Evolutionary conservation across 345 rosid genomes (phyloP).

Genomic region (Streptanthus diversifolius): DNA sequence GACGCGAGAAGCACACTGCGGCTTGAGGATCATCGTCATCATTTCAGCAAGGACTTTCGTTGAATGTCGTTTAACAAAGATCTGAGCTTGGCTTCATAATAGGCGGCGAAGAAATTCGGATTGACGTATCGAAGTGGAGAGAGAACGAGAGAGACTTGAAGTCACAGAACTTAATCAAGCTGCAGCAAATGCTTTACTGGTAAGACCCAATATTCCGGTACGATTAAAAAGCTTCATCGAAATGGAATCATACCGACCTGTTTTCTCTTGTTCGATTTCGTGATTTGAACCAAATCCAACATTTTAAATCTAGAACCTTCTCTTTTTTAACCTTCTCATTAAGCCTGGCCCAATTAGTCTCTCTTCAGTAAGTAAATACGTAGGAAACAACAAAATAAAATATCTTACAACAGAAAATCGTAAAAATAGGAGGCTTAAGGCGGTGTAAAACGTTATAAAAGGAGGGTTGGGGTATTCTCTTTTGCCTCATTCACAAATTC

Average conservation of each 20-base stretch:
- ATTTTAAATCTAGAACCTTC: neutral
- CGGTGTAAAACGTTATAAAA: neutral
- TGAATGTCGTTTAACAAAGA: neutral
- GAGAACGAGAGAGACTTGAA: too few species aligned
- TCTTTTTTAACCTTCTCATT: neutral
- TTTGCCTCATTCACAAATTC: neutral
- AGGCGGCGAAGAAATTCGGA: neutral
- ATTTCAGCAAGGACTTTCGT: neutral
- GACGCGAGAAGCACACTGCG: constrained; percentile 16
- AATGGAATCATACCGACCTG: neutral
- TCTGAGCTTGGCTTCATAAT: constrained; percentile 1
- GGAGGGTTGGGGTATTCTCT: neutral
- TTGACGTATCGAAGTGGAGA: neutral
- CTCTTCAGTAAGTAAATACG: neutral
- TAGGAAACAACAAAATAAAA: neutral
- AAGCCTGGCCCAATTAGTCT: neutral
- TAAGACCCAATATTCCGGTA: neutral
- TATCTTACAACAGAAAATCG: too few species aligned
- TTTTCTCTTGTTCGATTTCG: neutral
- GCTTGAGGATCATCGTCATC: constrained; percentile 19
- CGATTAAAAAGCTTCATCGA: neutral
- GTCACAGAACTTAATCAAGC: too few species aligned
- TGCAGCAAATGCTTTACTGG: too few species aligned
- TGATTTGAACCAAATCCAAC: neutral
- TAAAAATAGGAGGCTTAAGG: too few species aligned